Conservation (phyloP, 345 rosid species). For the Lenwebbia sp. region DNA sequence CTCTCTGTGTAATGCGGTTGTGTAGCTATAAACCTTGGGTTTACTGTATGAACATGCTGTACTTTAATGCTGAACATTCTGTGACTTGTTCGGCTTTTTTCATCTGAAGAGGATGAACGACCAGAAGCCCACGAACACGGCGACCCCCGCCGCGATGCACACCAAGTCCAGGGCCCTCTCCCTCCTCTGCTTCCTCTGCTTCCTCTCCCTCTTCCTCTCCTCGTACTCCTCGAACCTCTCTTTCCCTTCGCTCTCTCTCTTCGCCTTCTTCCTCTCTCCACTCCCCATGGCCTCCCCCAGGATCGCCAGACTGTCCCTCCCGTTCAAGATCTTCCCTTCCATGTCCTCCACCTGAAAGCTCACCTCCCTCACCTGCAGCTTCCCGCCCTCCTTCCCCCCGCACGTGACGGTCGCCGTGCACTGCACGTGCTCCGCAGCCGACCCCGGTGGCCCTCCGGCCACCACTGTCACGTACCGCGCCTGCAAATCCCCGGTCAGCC, state of each 20-base stretch:
- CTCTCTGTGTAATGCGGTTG: not conserved
- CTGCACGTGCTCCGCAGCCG: slow-evolving; percentile 25
- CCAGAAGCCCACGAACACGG: slow-evolving; percentile 44
- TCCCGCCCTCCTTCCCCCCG: slow-evolving; percentile 45
- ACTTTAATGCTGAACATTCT: not conserved
- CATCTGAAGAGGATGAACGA: slow-evolving; percentile 30
- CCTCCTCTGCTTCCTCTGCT: slow-evolving; percentile 11
- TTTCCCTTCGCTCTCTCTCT: slow-evolving; percentile 17
- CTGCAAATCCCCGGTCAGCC: slow-evolving; percentile 60
- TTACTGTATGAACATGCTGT: not conserved
- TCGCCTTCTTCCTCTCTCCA: slow-evolving; percentile 20
- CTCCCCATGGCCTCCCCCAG: slow-evolving; percentile 30
- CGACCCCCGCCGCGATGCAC: slow-evolving; percentile 28
- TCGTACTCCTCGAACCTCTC: slow-evolving; percentile 27
- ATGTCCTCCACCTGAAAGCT: slow-evolving; percentile 64
- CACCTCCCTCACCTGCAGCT: slow-evolving; percentile 56
- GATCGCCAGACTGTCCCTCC: slow-evolving; percentile 59
- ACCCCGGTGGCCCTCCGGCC: slow-evolving; percentile 4
- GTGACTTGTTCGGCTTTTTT: not conserved
- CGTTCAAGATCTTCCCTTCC: slow-evolving; percentile 62
- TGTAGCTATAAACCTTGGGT: not conserved
- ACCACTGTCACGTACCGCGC: slow-evolving; percentile 31
- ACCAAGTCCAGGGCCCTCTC: slow-evolving; percentile 28
- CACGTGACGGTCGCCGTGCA: slow-evolving; percentile 31
- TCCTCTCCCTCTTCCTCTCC: slow-evolving; percentile 30